phyloP scores from a whole-genome alignment of 2,329 filamentous ascomycete species.

The Fusarium anthophilum region DNA sequence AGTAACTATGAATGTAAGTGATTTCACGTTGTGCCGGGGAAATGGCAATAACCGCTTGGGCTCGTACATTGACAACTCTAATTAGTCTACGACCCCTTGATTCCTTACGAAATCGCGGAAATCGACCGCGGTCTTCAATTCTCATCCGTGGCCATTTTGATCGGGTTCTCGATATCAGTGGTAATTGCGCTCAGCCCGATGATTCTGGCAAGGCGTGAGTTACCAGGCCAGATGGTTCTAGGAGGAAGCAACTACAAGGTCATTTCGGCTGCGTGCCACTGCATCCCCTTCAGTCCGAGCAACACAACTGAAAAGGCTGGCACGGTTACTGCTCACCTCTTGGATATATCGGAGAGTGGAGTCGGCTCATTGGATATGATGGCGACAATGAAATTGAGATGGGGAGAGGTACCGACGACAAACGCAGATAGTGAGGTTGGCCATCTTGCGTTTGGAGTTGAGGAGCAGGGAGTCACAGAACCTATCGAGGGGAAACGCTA shows the following conservation, averaged over 20 bases:
- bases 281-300: background rate
- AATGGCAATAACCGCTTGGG: too few relatives aligned
- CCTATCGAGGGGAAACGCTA: background rate
- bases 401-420: background rate
- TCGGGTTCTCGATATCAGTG: background rate
- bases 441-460: background rate
- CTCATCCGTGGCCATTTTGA: background rate
- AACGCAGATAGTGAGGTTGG: background rate
- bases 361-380: background rate
- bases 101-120: background rate
- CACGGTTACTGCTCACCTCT: accelerated
- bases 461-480: background rate
- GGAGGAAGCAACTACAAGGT: background rate
- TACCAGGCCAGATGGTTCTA: background rate
- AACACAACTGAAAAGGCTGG: accelerated
- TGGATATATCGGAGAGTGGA: background rate
- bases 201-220: background rate
- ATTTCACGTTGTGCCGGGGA: background rate
- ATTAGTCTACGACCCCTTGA: background rate
- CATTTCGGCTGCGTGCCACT: background rate
- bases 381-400: background rate
- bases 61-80: background rate
- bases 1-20: background rate
- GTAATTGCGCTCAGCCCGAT: background rate
- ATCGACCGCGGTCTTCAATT: background rate